Conservation (phyloP, 129 eudicot genomes). For the Logfia minima region DNA sequence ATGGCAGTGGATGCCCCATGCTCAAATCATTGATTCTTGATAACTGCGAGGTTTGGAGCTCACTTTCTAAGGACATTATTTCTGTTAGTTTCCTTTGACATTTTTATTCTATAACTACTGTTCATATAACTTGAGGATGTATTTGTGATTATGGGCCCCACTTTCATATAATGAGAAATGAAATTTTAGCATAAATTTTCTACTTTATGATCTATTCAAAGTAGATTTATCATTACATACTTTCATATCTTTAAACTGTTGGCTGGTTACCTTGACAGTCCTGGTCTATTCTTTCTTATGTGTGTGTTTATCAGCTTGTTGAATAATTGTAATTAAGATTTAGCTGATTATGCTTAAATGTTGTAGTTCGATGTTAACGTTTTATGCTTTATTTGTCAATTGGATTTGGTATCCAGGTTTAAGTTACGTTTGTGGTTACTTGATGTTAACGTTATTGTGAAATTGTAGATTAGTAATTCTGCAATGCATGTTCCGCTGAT, state of each 20-base stretch:
- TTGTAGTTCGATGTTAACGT: neutral
- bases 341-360: neutral
- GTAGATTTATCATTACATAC: neutral
- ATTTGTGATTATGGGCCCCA: neutral
- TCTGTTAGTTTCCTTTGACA: neutral
- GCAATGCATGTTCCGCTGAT: neutral
- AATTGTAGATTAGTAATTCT: neutral
- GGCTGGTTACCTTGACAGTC: neutral
- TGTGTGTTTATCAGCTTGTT: neutral
- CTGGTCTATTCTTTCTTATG: neutral
- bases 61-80: neutral
- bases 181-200: neutral
- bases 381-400: neutral
- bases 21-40: conserved; percentile 76
- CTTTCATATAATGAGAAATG: no score
- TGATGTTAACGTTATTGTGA: neutral
- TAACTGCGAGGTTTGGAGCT: conserved; percentile 74
- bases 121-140: neutral
- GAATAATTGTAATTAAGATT: neutral
- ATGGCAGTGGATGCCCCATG: conserved; percentile 94
- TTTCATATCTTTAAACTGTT: neutral
- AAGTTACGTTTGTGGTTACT: no score
- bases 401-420: neutral
- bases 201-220: no score
- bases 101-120: neutral